phyloP scores from a whole-genome alignment of 1,284 basidiomycete species.

The Ustilago xerochloae region DNA sequence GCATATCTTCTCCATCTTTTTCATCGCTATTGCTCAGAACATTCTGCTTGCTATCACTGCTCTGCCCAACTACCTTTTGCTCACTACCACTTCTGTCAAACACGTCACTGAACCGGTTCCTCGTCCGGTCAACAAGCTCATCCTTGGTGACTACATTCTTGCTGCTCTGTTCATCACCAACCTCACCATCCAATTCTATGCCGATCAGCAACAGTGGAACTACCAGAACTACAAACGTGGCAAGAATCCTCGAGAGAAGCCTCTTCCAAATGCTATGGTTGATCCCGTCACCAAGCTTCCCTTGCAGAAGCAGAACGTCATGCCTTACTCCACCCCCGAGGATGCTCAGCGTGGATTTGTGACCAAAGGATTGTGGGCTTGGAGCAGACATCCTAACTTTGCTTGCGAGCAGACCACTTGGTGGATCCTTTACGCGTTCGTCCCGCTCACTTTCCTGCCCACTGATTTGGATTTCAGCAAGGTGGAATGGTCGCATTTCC shows the following conservation, averaged over 20 bases:
- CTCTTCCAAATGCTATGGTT: slow-evolving; percentile 28
- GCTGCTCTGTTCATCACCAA: slow-evolving; percentile 74
- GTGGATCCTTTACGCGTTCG: slow-evolving; percentile 74
- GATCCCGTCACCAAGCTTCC: slow-evolving; percentile 37
- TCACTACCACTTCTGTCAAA: slow-evolving; percentile 63
- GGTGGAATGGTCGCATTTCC: slow-evolving; percentile 61
- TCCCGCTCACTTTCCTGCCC: slow-evolving; percentile 70
- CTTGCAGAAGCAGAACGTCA: slow-evolving; percentile 13
- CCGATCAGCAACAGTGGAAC: slow-evolving; percentile 90
- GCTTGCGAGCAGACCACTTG: slow-evolving; percentile 86
- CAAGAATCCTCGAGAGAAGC: slow-evolving; percentile 38
- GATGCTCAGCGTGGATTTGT: slow-evolving; percentile 85
- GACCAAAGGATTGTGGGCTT: slow-evolving; percentile 85
- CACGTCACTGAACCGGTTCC: slow-evolving; percentile 69
- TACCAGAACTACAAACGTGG: slow-evolving; percentile 81
- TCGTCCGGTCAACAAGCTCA: slow-evolving; percentile 70
- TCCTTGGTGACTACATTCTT: slow-evolving; percentile 77
- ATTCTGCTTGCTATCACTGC: slow-evolving; percentile 76
- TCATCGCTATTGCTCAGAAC: slow-evolving; percentile 83
- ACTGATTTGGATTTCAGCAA: slow-evolving; percentile 69
- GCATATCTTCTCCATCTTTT: slow-evolving; percentile 82
- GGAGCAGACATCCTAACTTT: slow-evolving; percentile 90
- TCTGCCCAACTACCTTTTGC: slow-evolving; percentile 73
- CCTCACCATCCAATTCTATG: slow-evolving; percentile 78
- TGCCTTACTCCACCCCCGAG: slow-evolving; percentile 46